phyloP scores from a whole-genome alignment of 129 eudicot genomes.

The Scalesia atractyloides region DNA sequence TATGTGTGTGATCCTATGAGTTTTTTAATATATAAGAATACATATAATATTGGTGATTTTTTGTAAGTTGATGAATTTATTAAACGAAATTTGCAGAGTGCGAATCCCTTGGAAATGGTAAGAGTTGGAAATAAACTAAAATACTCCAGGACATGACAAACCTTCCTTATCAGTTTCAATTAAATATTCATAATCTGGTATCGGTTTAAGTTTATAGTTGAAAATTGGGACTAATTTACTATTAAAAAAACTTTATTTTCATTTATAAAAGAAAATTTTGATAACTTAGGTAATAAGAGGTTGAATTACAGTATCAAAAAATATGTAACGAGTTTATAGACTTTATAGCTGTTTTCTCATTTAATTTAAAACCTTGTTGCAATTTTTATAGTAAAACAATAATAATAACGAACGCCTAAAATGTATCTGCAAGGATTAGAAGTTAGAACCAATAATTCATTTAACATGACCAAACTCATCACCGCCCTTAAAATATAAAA shows the following conservation, averaged over 20 bases:
- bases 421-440: neutral
- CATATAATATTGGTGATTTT: neutral
- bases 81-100: neutral
- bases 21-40: neutral
- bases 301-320: neutral
- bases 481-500: no score
- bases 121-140: slow-evolving; percentile 10
- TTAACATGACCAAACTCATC: no score
- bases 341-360: neutral
- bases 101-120: slow-evolving; percentile 25
- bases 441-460: no score
- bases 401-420: no score
- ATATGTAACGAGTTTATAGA: neutral
- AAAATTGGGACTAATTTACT: neutral
- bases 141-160: slow-evolving; percentile 23
- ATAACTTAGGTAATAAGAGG: neutral
- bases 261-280: no score
- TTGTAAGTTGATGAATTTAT: neutral
- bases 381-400: no score
- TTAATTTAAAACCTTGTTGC: neutral
- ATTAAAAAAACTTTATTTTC: neutral
- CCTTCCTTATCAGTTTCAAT: neutral
- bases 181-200: neutral
- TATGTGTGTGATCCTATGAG: neutral
- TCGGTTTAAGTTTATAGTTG: neutral